Conservation (phyloP, 257 asterid genomes). For the Galeopsis tetrahit region DNA sequence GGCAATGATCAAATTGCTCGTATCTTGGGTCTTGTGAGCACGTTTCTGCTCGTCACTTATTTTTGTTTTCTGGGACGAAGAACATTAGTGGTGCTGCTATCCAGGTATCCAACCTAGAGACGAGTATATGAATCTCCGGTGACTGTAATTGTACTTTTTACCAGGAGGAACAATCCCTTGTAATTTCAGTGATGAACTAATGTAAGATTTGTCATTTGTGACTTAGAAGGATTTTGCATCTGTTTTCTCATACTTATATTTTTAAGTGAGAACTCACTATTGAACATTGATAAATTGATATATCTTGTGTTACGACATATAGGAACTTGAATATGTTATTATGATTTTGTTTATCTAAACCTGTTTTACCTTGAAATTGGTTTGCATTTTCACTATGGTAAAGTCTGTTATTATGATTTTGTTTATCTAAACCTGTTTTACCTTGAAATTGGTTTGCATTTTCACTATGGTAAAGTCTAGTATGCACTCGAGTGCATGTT, state of each 20-base stretch:
- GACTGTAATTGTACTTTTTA: background rate
- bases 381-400: too few relatives aligned
- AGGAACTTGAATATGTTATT: too few relatives aligned
- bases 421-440: too few relatives aligned
- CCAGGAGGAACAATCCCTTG: background rate
- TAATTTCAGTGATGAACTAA: conserved; percentile 5
- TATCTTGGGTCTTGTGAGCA: background rate
- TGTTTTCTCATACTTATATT: background rate
- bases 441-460: too few relatives aligned
- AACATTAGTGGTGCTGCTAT: background rate
- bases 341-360: too few relatives aligned
- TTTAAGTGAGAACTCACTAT: too few relatives aligned
- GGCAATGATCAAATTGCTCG: background rate
- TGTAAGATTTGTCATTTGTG: background rate
- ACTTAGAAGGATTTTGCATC: background rate
- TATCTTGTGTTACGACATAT: too few relatives aligned
- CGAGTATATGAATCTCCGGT: background rate
- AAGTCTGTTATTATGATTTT: too few relatives aligned
- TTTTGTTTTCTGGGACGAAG: background rate
- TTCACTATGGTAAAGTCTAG: too few relatives aligned
- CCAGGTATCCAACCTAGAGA: background rate
- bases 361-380: too few relatives aligned
- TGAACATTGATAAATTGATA: too few relatives aligned
- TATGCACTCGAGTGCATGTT: too few relatives aligned
- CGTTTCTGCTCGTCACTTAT: background rate